These are phyloP conservation scores for Annulohypoxylon stygium DNA, from an alignment of 495 filamentous ascomycete species.

Conservation along the genomic window DNA sequence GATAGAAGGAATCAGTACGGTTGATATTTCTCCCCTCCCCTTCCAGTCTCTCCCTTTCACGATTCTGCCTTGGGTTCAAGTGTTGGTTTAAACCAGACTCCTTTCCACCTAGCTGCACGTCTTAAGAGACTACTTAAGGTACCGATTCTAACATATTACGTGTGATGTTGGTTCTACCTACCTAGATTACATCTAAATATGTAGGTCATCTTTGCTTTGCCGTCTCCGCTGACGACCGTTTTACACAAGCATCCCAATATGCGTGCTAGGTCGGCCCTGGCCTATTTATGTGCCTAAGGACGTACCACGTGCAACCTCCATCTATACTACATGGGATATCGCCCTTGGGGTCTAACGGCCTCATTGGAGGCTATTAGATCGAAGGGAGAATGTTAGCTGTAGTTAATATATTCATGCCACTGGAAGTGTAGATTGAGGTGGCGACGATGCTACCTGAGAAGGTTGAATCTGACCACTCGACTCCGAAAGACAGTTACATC, in stretches of 20 bases:
- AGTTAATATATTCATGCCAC: slow-evolving; percentile 2
- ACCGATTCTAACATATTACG: slow-evolving; percentile 20
- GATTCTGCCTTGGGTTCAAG: slow-evolving; percentile 2
- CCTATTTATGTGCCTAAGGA: slow-evolving; percentile 10
- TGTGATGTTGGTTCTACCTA: slow-evolving; percentile 28
- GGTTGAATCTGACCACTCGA: slow-evolving; percentile 6
- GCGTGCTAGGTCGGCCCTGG: not conserved
- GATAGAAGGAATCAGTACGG: not conserved
- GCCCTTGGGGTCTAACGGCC: slow-evolving; percentile 24
- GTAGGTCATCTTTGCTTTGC: slow-evolving; percentile 17
- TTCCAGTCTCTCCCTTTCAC: slow-evolving; percentile 18
- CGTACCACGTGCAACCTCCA: slow-evolving; percentile 13
- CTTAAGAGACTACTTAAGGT: slow-evolving; percentile 34
- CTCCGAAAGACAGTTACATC: not conserved
- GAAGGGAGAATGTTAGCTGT: slow-evolving; percentile 10
- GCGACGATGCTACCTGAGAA: slow-evolving; percentile 21
- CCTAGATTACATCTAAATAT: not conserved
- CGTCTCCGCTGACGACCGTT: slow-evolving; percentile 19
- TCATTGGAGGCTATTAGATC: slow-evolving; percentile 2
- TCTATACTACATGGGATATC: slow-evolving; percentile 17
- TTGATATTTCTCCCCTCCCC: slow-evolving; percentile 12
- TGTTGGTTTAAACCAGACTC: slow-evolving; percentile 25
- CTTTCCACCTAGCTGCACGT: slow-evolving; percentile 23
- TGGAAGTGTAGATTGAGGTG: not conserved
- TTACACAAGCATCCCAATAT: not conserved